Evolutionary conservation across 306 rosid genomes (phyloP), one percentile per base, ranked within the genome.

Genomic region (Boehmeria nivea): DNA sequence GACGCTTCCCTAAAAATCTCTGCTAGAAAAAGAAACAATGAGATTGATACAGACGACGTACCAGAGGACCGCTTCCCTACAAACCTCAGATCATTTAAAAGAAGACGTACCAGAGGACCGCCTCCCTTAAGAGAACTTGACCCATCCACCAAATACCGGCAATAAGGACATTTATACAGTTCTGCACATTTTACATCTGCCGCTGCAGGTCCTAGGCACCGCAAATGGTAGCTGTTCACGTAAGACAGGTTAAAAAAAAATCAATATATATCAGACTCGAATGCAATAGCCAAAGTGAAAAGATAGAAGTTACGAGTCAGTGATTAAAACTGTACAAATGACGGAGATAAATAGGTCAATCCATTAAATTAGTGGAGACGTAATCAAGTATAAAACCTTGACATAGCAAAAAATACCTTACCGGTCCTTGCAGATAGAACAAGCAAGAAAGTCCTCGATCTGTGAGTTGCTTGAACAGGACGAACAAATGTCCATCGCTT

Each of bases 401-500:
- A 60, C 64, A 74, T 36, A 43, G 52, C 37, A 62, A 64, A 22
- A 70, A 72, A 66, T 71, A 58, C 62, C 62, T 69, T 87, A 87
- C 96, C 98, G 40, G 73, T 78, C 77, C 83, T 77, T 73, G 77
- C 98, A 91, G 38, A 72, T 63, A 48, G 87, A 80, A 66, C 96
- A 91, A 60, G 78, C 56, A 69, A 82, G 71, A 64, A 71, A 65
- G 36, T 71, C 82, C 61, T 61, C 77, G 57, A 80, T 79, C 63
- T 42, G 65, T 27, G 61, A 66, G 57, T 66, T 78, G 46, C 28
- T 50, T 54, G 72, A 76, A 74, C 98, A 84, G 74, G 66, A 76
- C 38, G 56, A 62, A 69, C 81, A 78, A 25, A 44, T 44, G 52
- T 77, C 70, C 56, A 36, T 65, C 17, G 66, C 85, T 54, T 67